phyloP scores from a whole-genome alignment of 2,329 filamentous ascomycete genomes.

The Didymellaceae sp. region DNA sequence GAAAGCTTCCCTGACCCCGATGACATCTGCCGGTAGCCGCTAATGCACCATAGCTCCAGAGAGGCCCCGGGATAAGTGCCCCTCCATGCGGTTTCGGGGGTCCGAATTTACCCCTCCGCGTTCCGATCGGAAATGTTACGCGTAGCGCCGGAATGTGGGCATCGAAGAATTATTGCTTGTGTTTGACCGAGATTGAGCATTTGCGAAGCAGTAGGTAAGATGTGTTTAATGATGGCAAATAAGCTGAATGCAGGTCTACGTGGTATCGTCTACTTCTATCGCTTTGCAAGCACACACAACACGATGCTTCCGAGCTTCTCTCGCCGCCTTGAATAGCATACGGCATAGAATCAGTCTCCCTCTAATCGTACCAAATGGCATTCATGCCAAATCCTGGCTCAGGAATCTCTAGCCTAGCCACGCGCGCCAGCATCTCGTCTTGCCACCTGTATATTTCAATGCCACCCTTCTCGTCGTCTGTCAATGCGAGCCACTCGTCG shows the following conservation, averaged over 20 bases:
- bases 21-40: slow-evolving; percentile 42
- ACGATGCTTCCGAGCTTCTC: no score
- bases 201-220: no score
- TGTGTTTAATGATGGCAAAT: no score
- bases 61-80: not conserved
- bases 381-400: slow-evolving; percentile 97
- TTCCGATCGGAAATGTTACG: slow-evolving; percentile 33
- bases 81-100: not conserved
- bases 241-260: no score
- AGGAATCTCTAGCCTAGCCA: slow-evolving; percentile 76
- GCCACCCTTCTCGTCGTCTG: slow-evolving; percentile 86
- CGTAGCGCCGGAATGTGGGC: not conserved
- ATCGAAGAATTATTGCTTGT: not conserved
- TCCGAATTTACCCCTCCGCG: slow-evolving; percentile 27
- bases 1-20: slow-evolving; percentile 32
- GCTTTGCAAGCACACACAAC: not conserved
- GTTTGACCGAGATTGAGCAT: no score
- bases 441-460: slow-evolving; percentile 88
- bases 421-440: slow-evolving; percentile 78
- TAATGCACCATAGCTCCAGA: slow-evolving; percentile 22
- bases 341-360: not conserved
- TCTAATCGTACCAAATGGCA: slow-evolving; percentile 87
- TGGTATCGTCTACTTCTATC: not conserved
- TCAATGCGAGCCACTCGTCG: slow-evolving; percentile 89
- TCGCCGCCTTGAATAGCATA: no score